Evolutionary conservation across 2,329 filamentous ascomycete genomes (phyloP).

Genomic region (Claviceps sp.): DNA sequence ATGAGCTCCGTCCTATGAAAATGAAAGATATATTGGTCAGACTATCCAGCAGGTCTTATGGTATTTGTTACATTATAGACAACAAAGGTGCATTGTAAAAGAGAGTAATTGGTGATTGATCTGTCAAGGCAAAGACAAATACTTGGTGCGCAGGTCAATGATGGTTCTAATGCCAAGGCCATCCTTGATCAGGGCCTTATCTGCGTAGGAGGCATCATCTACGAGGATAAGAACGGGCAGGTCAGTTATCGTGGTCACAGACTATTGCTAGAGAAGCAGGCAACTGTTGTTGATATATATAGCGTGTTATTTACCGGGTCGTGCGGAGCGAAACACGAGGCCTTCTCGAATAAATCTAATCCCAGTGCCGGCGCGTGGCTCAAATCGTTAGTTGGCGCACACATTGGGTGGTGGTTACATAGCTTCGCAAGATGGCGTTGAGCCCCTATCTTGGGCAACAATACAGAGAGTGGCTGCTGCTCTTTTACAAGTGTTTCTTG

Average conservation of each 20-base stretch:
- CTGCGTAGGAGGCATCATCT: constrained; percentile 58
- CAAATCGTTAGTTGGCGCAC: neutral
- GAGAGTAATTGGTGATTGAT: neutral
- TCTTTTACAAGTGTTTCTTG: too few relatives aligned
- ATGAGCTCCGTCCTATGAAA: constrained; percentile 54
- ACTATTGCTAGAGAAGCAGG: neutral
- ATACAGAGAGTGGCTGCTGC: too few relatives aligned
- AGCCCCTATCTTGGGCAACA: too few relatives aligned
- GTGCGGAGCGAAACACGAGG: constrained; percentile 54
- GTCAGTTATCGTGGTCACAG: neutral
- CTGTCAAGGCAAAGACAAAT: constrained; percentile 8
- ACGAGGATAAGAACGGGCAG: neutral
- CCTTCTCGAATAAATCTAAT: constrained; percentile 38
- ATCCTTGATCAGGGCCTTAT: constrained; percentile 45
- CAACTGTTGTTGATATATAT: neutral
- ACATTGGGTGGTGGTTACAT: neutral
- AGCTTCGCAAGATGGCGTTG: too few relatives aligned
- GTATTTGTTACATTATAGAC: neutral
- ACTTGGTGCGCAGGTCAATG: constrained; percentile 69
- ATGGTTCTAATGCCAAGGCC: constrained; percentile 56
- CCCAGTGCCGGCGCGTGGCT: neutral
- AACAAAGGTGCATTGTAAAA: too few relatives aligned
- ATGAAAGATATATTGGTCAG: neutral
- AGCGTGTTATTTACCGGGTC: constrained; percentile 31
- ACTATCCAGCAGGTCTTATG: neutral